Evolutionary conservation across 805 yeast species (phyloP), one percentile per base, ranked within the genome.

Genomic region (Saccharomycopsis amapae): DNA sequence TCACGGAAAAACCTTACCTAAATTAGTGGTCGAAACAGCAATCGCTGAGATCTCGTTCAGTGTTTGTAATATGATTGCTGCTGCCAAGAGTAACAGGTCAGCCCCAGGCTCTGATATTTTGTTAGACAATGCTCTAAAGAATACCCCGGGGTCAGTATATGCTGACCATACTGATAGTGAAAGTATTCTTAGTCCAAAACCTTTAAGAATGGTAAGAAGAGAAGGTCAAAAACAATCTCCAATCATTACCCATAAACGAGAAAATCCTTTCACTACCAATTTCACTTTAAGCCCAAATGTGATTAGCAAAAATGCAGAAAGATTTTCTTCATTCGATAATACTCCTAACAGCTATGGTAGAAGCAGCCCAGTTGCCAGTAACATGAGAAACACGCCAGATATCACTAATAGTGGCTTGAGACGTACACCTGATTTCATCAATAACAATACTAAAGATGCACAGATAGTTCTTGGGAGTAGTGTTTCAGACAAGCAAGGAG

Each of bases 21-120:
- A 71, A 44, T 64, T 82, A 18, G 73, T 87, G 2, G 72, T 88
- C 17, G 82, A 86, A 62, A 75, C 87, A 19, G 81, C 97, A 0
- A 65, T 85, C 7, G 74, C 84, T 37, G 96, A 88, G 56, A 65
- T 88, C 30, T 71, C 81, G 5, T 81, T 79, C 57, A 64, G 81
- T 2, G 65, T 81, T 20, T 80, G 84, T 57, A 84, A 80, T 52
- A 69, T 80, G 45, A 56, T 82, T 17, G 66, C 79, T 2, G 70
- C 69, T 2, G 72, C 73, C 23, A 85, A 75, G 10, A 31, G 15
- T 6, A 18, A 34, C 19, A 31, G 5, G 17, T 9, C 18, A n/a
- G 23, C 23, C 7, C 6, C 6, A 18, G 37, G 37, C 7, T 9
- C 6, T 17, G n/a, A 24, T 34, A n/a, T 34, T 15, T n/a, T 34